Base-by-base conservation (phyloP, 257 asterid genomes). In the Nicotiana obtusifolia region DNA sequence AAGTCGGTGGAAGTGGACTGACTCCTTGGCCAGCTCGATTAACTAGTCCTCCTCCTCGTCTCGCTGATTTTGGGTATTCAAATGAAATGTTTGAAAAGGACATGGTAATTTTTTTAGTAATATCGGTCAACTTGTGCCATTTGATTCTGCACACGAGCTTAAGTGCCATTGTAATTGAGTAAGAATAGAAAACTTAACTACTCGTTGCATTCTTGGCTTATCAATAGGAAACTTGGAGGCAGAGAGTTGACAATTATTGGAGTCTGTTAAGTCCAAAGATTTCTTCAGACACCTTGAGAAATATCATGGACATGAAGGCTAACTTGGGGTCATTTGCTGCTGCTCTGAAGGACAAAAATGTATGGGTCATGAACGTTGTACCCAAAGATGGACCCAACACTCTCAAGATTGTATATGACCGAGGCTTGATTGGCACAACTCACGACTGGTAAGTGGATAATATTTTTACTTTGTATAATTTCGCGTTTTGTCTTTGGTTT, bases 221-320 rank as follows among this genome's bases (percentile, higher is more conserved):
- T 30, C 15, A 77, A 79, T 91, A 95, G 99, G 91, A 91, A 84
- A 83, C 88, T 19, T 94, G 99, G 99, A 85, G 86, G 84, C 88
- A 78, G 79, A 95, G 97, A 87, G 97, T 95, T 24, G 97, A 91
- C 81, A 84, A 82, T 31, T 95, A 95, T 75, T 91, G 92, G 97
- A 92, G 84, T 83, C 90, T 92, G 53, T 79, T 95, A 88, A 85
- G 97, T 81, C 86, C 98, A 67, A 95, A 92, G 86, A 86, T 91
- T 76, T 87, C 94, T 22, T 82, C 95, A 6, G 90, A 95, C 81
- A 89, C 95, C 30, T 26, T 95, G 82, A 88, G 99, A 84, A 95
- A 95, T 64, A 89, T 95, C 77, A 94, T 95, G 98, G 99, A 96
- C 84, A 96, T 96, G 99, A 96, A 93, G 86, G 98, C 99, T 31